A percentile compares a stretch with the other conserved stretches of the same genome.
These are phyloP conservation scores for Solanum medicagineum DNA, from an alignment of 257 asterid species.

Conservation along the genomic window DNA sequence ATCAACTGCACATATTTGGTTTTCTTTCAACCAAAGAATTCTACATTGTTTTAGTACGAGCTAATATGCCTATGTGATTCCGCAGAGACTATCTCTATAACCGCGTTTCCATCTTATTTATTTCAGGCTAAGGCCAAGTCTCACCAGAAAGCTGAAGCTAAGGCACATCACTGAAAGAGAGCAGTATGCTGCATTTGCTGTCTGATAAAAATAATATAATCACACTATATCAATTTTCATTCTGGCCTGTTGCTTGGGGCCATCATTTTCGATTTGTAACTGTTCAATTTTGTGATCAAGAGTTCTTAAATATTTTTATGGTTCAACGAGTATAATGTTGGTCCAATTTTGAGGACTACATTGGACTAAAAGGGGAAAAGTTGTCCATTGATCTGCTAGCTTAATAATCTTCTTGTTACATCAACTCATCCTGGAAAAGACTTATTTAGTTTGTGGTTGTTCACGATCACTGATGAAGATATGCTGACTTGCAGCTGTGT, in stretches of 20 bases:
- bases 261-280: conserved; percentile 16
- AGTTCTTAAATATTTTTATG: conserved; percentile 4
- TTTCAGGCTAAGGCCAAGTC: conserved; percentile 54
- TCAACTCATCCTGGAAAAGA: not conserved
- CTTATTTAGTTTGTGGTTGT: not conserved
- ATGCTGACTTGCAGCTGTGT: not conserved
- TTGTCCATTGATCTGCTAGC: not conserved
- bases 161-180: conserved; percentile 42
- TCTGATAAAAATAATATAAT: conserved; percentile 31
- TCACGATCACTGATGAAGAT: not conserved
- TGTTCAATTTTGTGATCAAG: conserved; percentile 3
- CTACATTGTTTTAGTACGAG: not conserved
- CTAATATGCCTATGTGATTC: not conserved
- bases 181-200: conserved; percentile 2
- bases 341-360: not conserved
- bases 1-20: not conserved
- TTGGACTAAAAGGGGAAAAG: not conserved
- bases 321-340: not conserved
- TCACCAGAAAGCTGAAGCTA: conserved; percentile 59
- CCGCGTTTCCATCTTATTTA: not conserved
- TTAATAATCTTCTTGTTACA: not conserved
- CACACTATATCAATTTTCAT: conserved; percentile 1
- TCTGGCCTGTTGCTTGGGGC: conserved; percentile 26
- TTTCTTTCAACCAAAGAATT: not conserved
- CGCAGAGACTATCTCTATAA: not conserved